Evolutionary conservation across 352 stramenopile species (phyloP).

Genomic region (Phytopythium vexans): DNA sequence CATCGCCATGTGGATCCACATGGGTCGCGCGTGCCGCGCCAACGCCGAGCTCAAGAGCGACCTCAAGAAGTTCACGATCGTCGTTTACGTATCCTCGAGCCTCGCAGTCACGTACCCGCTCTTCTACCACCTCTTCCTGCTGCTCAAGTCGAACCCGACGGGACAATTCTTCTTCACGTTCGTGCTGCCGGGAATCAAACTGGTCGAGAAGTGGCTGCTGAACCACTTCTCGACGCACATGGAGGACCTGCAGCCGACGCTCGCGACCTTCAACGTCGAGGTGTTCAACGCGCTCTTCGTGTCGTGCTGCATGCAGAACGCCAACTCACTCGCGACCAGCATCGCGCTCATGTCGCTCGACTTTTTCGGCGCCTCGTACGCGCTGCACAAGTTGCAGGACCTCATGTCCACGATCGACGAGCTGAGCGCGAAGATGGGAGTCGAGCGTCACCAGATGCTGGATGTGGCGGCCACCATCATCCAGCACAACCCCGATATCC

Average conservation of each 20-base stretch:
- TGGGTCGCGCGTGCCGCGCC: constrained; percentile 6
- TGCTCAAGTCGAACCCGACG: constrained; percentile 4
- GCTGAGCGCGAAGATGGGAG: constrained; percentile 10
- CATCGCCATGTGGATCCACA: constrained; percentile 9
- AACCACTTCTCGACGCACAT: constrained; percentile 13
- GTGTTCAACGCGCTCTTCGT: constrained; percentile 33
- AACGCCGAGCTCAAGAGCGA: not conserved
- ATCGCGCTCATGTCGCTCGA: constrained; percentile 18
- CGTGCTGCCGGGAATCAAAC: constrained; percentile 15
- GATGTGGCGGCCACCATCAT: constrained; percentile 10
- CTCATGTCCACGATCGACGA: constrained; percentile 8
- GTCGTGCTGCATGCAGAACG: constrained; percentile 25
- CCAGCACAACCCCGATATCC: constrained; percentile 7
- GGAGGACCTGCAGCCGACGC: constrained; percentile 16
- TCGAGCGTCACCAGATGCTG: constrained; percentile 9
- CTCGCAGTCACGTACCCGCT: constrained; percentile 15
- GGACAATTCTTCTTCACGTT: constrained; percentile 17
- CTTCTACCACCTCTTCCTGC: constrained; percentile 20
- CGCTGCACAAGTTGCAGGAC: constrained; percentile 7
- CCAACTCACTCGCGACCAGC: constrained; percentile 18
- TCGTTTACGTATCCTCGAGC: constrained; percentile 14
- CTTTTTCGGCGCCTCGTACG: constrained; percentile 11
- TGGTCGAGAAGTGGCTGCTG: constrained; percentile 17
- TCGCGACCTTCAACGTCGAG: constrained; percentile 25
- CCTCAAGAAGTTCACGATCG: constrained; percentile 12